A percentile compares a stretch with the other conserved stretches of the same genome.
Conservation (phyloP, 2,329 filamentous ascomycete species). For the Periconia sp. region DNA sequence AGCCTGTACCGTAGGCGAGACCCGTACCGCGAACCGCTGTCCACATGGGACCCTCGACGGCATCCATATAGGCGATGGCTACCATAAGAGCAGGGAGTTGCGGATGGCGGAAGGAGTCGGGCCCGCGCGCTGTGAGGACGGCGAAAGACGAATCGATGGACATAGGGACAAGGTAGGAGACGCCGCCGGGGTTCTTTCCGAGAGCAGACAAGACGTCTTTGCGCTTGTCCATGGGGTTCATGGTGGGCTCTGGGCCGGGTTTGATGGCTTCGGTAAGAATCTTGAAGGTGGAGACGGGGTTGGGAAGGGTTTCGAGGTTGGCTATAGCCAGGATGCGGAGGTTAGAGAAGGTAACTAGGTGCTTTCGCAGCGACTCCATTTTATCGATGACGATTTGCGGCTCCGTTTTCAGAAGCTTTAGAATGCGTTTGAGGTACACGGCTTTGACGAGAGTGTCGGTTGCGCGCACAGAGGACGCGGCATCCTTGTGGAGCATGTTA, state of each 20-base stretch:
- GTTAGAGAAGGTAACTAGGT: conserved; percentile 81
- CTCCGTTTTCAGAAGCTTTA: conserved; percentile 75
- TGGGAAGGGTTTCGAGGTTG: conserved; percentile 71
- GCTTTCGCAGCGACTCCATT: conserved; percentile 74
- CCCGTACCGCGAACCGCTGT: conserved; percentile 89
- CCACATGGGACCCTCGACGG: conserved; percentile 93
- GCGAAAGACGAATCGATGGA: conserved; percentile 90
- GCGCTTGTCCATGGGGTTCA: conserved; percentile 71
- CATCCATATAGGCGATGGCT: conserved; percentile 86
- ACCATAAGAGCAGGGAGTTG: conserved; percentile 83
- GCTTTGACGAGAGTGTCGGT: conserved; percentile 83
- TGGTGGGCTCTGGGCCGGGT: conserved; percentile 52
- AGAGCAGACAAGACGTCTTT: conserved; percentile 72
- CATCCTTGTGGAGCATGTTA: conserved; percentile 77
- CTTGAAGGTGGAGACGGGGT: conserved; percentile 81
- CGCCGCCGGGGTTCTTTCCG: conserved; percentile 72
- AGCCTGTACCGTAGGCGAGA: conserved; percentile 85
- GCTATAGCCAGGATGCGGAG: conserved; percentile 83
- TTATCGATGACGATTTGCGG: conserved; percentile 74
- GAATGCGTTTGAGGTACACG: conserved; percentile 82
- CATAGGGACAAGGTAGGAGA: conserved; percentile 84
- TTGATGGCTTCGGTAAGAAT: conserved; percentile 54
- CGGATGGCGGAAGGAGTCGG: conserved; percentile 74
- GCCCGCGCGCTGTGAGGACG: conserved; percentile 72
- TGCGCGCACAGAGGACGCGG: conserved; percentile 74